Evolutionary conservation across 2,329 filamentous ascomycete genomes (phyloP).

Genomic region (Paecilomyces dactylethromorphus): DNA sequence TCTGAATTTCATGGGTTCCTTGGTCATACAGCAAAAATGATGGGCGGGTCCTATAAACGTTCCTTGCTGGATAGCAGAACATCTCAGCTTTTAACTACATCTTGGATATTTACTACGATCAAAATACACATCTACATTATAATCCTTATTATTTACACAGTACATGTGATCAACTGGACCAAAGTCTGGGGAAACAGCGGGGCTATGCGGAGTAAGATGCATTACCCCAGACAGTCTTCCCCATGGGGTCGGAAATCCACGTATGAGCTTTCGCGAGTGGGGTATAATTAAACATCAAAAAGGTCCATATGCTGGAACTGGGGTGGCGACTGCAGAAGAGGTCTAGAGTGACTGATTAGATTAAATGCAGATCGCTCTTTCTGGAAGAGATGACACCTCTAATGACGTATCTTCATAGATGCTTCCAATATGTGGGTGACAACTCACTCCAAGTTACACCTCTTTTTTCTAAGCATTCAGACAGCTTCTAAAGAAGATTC

Average conservation of each 20-base stretch:
- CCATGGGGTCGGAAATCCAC: background rate
- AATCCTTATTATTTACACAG: background rate
- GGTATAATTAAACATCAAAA: background rate
- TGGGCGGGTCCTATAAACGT: background rate
- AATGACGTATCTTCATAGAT: too few relatives aligned
- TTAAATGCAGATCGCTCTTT: too few relatives aligned
- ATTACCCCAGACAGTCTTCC: background rate
- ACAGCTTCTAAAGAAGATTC: too few relatives aligned
- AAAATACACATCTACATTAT: background rate
- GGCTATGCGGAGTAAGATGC: background rate
- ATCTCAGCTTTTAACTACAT: background rate
- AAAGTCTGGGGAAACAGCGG: background rate
- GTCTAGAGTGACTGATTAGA: too few relatives aligned
- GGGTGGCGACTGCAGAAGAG: too few relatives aligned
- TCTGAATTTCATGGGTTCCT: background rate
- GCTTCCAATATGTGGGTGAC: too few relatives aligned
- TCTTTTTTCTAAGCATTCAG: too few relatives aligned
- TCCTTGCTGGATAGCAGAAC: background rate
- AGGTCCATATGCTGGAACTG: background rate
- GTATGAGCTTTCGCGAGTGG: background rate
- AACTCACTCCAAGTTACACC: too few relatives aligned
- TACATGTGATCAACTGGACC: background rate
- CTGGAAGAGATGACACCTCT: too few relatives aligned
- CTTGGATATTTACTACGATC: background rate
- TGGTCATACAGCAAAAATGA: background rate